Conservation (phyloP, 768 basidiomycete species). For the Suillus spraguei region DNA sequence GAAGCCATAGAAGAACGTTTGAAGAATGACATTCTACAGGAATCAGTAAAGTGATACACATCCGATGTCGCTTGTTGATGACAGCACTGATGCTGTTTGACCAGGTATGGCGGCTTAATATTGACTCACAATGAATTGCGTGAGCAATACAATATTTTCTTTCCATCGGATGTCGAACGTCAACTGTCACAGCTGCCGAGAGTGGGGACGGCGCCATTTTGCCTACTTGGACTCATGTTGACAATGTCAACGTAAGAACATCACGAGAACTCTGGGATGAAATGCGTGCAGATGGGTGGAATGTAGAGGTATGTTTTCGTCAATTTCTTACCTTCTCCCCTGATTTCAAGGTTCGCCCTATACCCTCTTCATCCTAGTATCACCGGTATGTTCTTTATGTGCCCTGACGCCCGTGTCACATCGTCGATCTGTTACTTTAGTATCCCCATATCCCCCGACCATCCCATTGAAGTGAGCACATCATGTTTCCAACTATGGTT, state of each 20-base stretch:
- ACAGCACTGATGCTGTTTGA: constrained; percentile 15
- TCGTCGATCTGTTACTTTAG: constrained; percentile 37
- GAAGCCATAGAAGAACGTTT: constrained; percentile 90
- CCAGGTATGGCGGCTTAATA: constrained; percentile 85
- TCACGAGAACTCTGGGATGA: constrained; percentile 83
- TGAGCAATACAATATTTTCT: constrained; percentile 31
- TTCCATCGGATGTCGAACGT: constrained; percentile 15
- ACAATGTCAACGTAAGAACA: constrained; percentile 81
- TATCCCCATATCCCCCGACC: constrained; percentile 94
- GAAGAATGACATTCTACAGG: constrained; percentile 89
- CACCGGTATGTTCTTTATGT: constrained; percentile 54
- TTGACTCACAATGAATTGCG: constrained; percentile 94
- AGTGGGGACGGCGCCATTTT: constrained; percentile 80
- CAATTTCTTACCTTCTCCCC: not conserved
- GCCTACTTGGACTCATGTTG: constrained; percentile 94
- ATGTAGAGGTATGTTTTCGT: constrained; percentile 69
- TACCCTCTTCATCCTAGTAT: constrained; percentile 50
- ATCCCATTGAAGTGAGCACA: constrained; percentile 76
- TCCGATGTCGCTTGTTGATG: not conserved
- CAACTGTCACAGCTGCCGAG: constrained; percentile 44
- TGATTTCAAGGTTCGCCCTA: constrained; percentile 12
- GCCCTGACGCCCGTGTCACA: not conserved
- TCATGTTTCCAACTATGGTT: constrained; percentile 4
- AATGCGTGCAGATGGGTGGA: constrained; percentile 84
- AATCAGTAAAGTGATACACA: constrained; percentile 62